These are phyloP conservation scores for Durusdinium trenchii DNA, from an alignment of 73 alveolate species.

Conservation along the genomic window DNA sequence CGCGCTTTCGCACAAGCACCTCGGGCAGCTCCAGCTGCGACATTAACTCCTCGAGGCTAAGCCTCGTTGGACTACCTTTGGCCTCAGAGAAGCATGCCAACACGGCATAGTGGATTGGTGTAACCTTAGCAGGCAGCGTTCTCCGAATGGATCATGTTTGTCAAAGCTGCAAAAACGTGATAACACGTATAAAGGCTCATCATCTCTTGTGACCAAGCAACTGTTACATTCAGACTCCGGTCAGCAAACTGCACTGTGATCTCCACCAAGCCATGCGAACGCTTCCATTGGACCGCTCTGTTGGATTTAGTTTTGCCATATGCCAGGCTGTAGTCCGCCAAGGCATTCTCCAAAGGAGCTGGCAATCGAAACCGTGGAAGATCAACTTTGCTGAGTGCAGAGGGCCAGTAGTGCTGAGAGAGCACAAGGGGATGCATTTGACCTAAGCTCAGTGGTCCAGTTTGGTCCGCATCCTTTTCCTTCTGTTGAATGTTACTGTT, in stretches of 20 bases:
- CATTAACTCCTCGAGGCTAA: constrained; percentile 70
- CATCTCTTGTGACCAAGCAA: background rate
- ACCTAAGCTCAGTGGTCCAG: constrained; percentile 30
- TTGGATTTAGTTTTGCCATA: constrained; percentile 74
- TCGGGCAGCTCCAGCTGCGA: constrained; percentile 64
- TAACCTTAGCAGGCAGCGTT: constrained; percentile 56
- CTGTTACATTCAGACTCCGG: constrained; percentile 68
- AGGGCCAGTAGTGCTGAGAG: constrained; percentile 94
- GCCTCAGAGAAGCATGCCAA: constrained; percentile 92
- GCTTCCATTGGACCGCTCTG: constrained; percentile 78
- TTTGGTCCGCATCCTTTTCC: constrained; percentile 26
- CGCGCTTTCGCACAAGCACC: constrained; percentile 82
- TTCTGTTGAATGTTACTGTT: constrained; percentile 40
- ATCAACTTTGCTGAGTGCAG: constrained; percentile 81
- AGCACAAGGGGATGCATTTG: constrained; percentile 81
- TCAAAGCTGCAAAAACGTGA: no score
- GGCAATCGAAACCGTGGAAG: constrained; percentile 90
- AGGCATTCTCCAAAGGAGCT: constrained; percentile 61
- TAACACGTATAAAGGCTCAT: no score
- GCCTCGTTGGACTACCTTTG: constrained; percentile 91
- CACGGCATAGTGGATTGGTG: constrained; percentile 88
- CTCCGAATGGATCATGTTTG: no score
- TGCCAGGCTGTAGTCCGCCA: constrained; percentile 77
- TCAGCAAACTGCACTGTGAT: constrained; percentile 75
- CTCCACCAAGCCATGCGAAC: constrained; percentile 82